Base-by-base conservation (phyloP, 495 filamentous ascomycete genomes). In the Talaromyces trachyspermus region DNA sequence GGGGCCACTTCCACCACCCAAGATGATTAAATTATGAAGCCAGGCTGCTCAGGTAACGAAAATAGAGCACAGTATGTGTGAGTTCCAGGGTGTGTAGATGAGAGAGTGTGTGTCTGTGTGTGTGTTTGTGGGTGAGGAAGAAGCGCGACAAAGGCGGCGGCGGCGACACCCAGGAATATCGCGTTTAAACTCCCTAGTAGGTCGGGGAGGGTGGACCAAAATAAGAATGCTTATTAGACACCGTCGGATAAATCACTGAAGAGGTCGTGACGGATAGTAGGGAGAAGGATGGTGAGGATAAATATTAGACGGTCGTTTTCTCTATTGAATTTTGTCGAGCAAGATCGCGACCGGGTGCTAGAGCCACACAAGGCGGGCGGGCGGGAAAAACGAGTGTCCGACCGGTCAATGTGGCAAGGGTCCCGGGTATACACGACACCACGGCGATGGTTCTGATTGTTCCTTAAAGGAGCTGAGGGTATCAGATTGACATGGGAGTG, bases 1-100 rank as follows among this genome's bases (percentile, higher is more conserved):
- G 17, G 32, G 46, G 29, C 38, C 25, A 41, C 24, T 29, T 43
- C 29, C 25, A 40, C 29, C 44, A 19, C 44, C 29, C 18, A 46
- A 24, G 3, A 37, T 7, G 19, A 20, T 24, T 46, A 46, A 15
- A 19, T n/a, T 36, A 36, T 37, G 22, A 33, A 44, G 24, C 42
- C 42, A 44, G 42, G 15, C 24, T 44, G 42, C 9, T 44, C 27
- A 30, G 14, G n/a, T 44, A 14, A 19, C 5, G n/a, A 19, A 12
- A 44, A 20, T 44, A 4, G 9, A 15, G 35, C 35, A 38, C 35
- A 38, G 22, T 15, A 15, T 15, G 35, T 38, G 8, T 19, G 0
- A 8, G 2, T 19, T 15, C 35, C 35, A 38, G 35, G 35, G 18
- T 38, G 35, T 38, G 35, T 15, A 38, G n/a, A 10, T 11, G 35